These are phyloP conservation scores for Cymodocea nodosa DNA, from an alignment of 116 monocot genomes.

Conservation along the genomic window DNA sequence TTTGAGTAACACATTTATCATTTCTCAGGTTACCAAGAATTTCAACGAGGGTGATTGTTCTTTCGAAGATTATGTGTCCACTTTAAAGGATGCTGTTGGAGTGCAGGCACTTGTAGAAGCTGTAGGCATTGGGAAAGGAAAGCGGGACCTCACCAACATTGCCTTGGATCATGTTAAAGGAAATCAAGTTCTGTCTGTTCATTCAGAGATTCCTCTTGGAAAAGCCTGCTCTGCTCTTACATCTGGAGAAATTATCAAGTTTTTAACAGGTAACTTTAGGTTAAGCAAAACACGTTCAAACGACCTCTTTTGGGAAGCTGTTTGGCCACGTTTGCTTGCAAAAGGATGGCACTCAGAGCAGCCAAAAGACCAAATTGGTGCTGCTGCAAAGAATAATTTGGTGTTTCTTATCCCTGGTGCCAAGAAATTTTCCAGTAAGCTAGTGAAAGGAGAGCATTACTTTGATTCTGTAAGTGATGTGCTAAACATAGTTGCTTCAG, in stretches of 20 bases:
- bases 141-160: slow-evolving; percentile 57
- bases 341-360: slow-evolving; percentile 89
- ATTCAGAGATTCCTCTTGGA: slow-evolving; percentile 61
- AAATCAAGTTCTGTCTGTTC: slow-evolving; percentile 18
- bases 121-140: slow-evolving; percentile 69
- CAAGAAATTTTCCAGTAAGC: slow-evolving; percentile 73
- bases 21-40: slow-evolving; percentile 31
- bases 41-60: slow-evolving; percentile 48
- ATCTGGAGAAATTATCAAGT: slow-evolving; percentile 57
- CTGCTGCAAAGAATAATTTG: slow-evolving; percentile 31
- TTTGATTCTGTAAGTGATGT: slow-evolving; percentile 57
- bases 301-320: slow-evolving; percentile 93
- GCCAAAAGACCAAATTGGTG: slow-evolving; percentile 28
- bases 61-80: slow-evolving; percentile 60
- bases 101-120: slow-evolving; percentile 44
- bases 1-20: not conserved
- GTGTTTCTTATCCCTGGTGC: slow-evolving; percentile 73
- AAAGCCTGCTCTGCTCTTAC: slow-evolving; percentile 82
- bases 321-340: slow-evolving; percentile 80
- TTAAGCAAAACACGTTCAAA: slow-evolving; percentile 74
- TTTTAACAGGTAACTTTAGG: slow-evolving; percentile 77
- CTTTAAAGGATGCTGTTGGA: slow-evolving; percentile 47
- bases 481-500: slow-evolving; percentile 29
- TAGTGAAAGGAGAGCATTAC: slow-evolving; percentile 69
- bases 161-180: slow-evolving; percentile 38